These are phyloP conservation scores for Talaromyces wortmannii DNA, from an alignment of 495 filamentous ascomycete species.

Conservation along the genomic window DNA sequence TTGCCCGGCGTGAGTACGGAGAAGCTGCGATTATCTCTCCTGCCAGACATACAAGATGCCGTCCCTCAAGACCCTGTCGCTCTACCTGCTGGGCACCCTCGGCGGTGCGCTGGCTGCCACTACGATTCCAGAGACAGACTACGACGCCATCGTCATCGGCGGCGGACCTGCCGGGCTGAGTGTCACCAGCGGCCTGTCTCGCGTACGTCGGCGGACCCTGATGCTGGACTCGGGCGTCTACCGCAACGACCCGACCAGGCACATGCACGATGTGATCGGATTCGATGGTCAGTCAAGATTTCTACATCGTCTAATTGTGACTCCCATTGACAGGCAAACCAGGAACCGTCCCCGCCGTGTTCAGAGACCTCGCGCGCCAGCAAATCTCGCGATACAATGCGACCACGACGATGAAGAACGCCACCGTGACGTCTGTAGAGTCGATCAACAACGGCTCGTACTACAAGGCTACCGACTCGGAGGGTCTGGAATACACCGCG, in stretches of 20 bases:
- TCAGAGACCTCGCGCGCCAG: conserved; percentile 43
- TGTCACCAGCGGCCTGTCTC: conserved; percentile 45
- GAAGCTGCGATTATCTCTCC: too few species aligned
- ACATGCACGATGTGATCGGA: conserved; percentile 54
- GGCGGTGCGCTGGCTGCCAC: conserved; percentile 9
- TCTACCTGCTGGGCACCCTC: not conserved
- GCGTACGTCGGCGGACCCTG: conserved; percentile 43
- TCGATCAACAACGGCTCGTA: conserved; percentile 26
- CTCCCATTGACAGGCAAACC: not conserved
- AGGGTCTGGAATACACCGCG: conserved; percentile 28
- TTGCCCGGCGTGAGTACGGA: too few species aligned
- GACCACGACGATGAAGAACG: conserved; percentile 37
- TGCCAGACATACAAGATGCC: not conserved
- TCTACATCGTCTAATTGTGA: not conserved
- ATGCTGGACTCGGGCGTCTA: conserved; percentile 51
- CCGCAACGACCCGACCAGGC: conserved; percentile 45
- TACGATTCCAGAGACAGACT: conserved; percentile 14
- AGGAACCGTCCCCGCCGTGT: conserved; percentile 46
- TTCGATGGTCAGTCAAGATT: conserved; percentile 38
- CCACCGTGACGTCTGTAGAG: conserved; percentile 38
- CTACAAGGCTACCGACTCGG: conserved; percentile 34
- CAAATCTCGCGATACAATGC: conserved; percentile 43
- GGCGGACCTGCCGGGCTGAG: conserved; percentile 33
- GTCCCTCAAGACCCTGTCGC: not conserved
- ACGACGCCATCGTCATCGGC: conserved; percentile 30